Conservation (phyloP, 2,329 filamentous ascomycete species). For the Torrubiellomyces zombiae region DNA sequence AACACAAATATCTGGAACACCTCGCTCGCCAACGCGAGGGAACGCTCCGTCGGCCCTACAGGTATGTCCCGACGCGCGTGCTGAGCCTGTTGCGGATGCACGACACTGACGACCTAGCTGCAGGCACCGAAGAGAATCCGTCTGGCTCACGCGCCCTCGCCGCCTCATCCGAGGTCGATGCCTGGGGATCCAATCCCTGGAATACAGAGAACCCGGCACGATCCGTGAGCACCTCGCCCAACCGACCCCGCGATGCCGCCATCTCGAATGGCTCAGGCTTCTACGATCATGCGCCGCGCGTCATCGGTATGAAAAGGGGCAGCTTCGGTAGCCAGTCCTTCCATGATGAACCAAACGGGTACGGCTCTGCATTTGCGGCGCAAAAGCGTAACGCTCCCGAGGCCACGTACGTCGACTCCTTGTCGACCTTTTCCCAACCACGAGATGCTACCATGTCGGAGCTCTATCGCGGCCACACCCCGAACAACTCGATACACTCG, state of each 20-base stretch:
- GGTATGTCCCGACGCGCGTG: conserved; percentile 25
- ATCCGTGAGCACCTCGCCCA: conserved; percentile 41
- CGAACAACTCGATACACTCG: conserved; percentile 28
- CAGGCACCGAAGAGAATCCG: conserved; percentile 23
- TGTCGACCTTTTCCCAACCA: conserved; percentile 19
- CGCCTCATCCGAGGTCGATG: conserved; percentile 50
- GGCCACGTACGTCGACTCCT: conserved; percentile 22
- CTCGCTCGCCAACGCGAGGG: conserved; percentile 23
- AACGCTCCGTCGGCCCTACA: conserved; percentile 23
- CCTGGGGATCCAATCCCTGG: conserved; percentile 46
- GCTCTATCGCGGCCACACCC: conserved; percentile 20
- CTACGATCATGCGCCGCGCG: conserved; percentile 23
- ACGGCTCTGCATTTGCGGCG: conserved; percentile 9
- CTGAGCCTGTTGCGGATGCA: no score
- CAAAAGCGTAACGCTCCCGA: conserved; percentile 19
- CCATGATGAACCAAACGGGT: conserved; percentile 10
- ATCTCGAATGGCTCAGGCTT: conserved; percentile 25
- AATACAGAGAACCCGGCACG: conserved; percentile 26
- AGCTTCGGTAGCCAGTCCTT: conserved; percentile 9
- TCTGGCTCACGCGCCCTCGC: conserved; percentile 55
- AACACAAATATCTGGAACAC: conserved; percentile 23
- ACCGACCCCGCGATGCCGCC: conserved; percentile 32
- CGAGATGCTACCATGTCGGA: conserved; percentile 36
- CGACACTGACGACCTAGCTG: no score
- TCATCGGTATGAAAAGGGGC: conserved; percentile 22